phyloP scores from a whole-genome alignment of 306 rosid species.

The Bauhinia variegata region DNA sequence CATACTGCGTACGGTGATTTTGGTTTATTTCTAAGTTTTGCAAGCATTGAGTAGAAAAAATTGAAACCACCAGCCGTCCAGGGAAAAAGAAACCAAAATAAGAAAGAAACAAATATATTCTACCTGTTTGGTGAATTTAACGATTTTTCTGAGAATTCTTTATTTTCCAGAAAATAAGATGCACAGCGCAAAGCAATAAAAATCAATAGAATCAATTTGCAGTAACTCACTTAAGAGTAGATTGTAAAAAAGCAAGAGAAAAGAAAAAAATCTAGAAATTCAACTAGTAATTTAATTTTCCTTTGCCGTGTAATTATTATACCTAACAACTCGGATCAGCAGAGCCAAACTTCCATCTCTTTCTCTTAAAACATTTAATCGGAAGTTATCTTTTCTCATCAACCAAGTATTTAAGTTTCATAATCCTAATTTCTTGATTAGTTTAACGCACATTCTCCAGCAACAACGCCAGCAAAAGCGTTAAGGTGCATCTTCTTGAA shows the following conservation, averaged over 20 bases:
- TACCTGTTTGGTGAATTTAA: too few species aligned
- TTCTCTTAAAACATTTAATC: not conserved
- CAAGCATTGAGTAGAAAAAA: not conserved
- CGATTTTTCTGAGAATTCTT: too few species aligned
- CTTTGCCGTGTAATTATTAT: not conserved
- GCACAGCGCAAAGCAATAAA: not conserved
- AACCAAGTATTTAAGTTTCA: conserved; percentile 1
- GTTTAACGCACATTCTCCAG: not conserved
- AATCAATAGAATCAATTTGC: not conserved
- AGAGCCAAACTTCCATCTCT: conserved; percentile 11
- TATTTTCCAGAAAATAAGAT: not conserved
- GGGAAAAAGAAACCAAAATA: too few species aligned
- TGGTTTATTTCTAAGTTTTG: not conserved
- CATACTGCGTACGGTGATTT: not conserved
- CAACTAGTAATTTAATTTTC: not conserved
- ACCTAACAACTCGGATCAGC: conserved; percentile 25
- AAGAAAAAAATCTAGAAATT: not conserved
- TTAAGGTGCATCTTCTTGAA: not conserved
- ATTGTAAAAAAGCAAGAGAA: not conserved
- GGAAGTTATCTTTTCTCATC: not conserved
- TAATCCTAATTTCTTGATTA: not conserved
- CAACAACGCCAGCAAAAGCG: not conserved
- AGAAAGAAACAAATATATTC: not conserved
- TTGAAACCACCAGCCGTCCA: not conserved
- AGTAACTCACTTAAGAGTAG: conserved; percentile 1